These are phyloP conservation scores for Trichophyton schoenleinii DNA, from an alignment of 2,329 filamentous ascomycete species.

Conservation along the genomic window DNA sequence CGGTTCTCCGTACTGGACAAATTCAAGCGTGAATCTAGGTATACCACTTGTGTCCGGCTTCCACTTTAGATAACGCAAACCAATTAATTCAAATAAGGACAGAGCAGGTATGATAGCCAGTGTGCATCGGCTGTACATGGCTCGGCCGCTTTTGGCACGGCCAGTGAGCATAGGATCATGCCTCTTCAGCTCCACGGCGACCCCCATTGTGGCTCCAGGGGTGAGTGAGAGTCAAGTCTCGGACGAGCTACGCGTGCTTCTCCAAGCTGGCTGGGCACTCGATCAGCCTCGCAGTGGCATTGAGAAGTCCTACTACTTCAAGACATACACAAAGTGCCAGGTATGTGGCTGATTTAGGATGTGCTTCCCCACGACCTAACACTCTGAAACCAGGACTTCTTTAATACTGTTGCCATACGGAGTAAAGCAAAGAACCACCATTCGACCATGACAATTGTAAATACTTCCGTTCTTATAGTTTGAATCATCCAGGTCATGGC, in stretches of 20 bases:
- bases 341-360: background rate
- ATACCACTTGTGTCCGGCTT: too few species aligned
- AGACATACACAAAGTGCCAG: slow-evolving; percentile 8
- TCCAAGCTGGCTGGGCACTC: background rate
- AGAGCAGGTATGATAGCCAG: background rate
- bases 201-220: background rate
- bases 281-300: background rate
- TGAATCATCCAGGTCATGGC: background rate
- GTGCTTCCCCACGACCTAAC: background rate
- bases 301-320: slow-evolving; percentile 8
- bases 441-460: slow-evolving; percentile 28
- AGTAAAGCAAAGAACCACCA: slow-evolving; percentile 27
- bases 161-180: background rate
- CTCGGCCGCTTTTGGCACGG: background rate
- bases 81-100: background rate
- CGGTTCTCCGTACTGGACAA: too few species aligned
- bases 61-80: too few species aligned
- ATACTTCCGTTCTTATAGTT: background rate
- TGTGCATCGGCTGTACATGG: background rate
- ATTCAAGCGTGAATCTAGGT: too few species aligned
- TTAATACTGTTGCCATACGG: slow-evolving; percentile 2
- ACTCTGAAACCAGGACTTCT: slow-evolving; percentile 2
- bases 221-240: background rate
- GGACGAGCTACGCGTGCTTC: background rate
- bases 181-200: background rate